A percentile compares a stretch with the other conserved stretches of the same genome.
phyloP scores from a whole-genome alignment of 2,329 filamentous ascomycete genomes.

The Neobulgaria alba region DNA sequence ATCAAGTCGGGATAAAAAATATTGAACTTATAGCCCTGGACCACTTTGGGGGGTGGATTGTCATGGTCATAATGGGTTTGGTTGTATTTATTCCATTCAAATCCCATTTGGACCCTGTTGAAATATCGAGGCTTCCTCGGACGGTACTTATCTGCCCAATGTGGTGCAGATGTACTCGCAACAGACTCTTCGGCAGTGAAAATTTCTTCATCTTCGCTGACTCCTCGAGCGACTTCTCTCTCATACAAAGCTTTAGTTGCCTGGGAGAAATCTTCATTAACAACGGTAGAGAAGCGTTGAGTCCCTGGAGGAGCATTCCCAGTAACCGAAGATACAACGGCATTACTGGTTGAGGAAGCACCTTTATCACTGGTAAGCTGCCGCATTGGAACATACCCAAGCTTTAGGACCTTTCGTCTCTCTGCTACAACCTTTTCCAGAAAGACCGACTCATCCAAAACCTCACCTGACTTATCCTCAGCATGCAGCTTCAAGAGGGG shows the following conservation, averaged over 20 bases:
- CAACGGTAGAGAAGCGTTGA: slow-evolving; percentile 59
- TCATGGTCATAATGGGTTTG: slow-evolving; percentile 99
- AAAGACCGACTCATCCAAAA: slow-evolving; percentile 50
- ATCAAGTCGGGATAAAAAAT: slow-evolving; percentile 98
- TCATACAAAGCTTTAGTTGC: slow-evolving; percentile 86
- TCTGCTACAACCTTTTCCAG: slow-evolving; percentile 48
- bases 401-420: slow-evolving; percentile 51
- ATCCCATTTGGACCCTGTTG: slow-evolving; percentile 97
- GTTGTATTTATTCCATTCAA: slow-evolving; percentile 99
- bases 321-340: slow-evolving; percentile 30
- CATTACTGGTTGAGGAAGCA: slow-evolving; percentile 26
- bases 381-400: slow-evolving; percentile 58
- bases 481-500: slow-evolving; percentile 53
- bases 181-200: slow-evolving; percentile 86
- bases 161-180: slow-evolving; percentile 51
- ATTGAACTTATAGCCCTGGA: slow-evolving; percentile 99
- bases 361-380: slow-evolving; percentile 32
- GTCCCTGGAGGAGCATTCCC: slow-evolving; percentile 44
- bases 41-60: slow-evolving; percentile 93
- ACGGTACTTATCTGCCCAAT: slow-evolving; percentile 77
- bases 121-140: slow-evolving; percentile 94
- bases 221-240: slow-evolving; percentile 81
- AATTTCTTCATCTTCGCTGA: slow-evolving; percentile 91
- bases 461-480: slow-evolving; percentile 53
- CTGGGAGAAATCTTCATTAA: slow-evolving; percentile 74